phyloP scores from a whole-genome alignment of 2,329 filamentous ascomycete genomes.

The Epicoccum nigrum region DNA sequence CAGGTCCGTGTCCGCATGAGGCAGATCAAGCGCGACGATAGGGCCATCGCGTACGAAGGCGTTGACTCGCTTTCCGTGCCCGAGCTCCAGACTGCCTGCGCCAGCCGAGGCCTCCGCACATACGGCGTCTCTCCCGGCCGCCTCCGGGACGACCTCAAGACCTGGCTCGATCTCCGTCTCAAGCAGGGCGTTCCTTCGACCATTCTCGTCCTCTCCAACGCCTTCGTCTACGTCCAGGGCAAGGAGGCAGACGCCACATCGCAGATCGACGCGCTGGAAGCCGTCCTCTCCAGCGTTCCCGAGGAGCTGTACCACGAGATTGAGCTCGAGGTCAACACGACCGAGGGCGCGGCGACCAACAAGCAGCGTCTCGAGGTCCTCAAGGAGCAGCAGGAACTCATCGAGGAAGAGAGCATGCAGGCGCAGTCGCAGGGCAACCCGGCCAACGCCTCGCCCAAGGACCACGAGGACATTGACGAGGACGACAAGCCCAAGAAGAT shows the following conservation, averaged over 20 bases:
- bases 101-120: slow-evolving; percentile 88
- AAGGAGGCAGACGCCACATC: slow-evolving; percentile 82
- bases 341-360: slow-evolving; percentile 96
- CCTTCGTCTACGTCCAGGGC: slow-evolving; percentile 92
- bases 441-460: slow-evolving; percentile 77
- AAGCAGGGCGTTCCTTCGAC: slow-evolving; percentile 96
- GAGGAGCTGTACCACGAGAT: slow-evolving; percentile 99
- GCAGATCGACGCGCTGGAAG: slow-evolving; percentile 91
- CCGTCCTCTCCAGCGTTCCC: slow-evolving; percentile 91
- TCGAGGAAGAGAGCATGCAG: slow-evolving; percentile 95
- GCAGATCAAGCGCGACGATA: slow-evolving; percentile 98
- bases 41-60: slow-evolving; percentile 90
- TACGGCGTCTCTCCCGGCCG: slow-evolving; percentile 88
- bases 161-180: slow-evolving; percentile 92
- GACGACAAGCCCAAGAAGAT: slow-evolving; percentile 71
- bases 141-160: slow-evolving; percentile 86
- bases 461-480: slow-evolving; percentile 92
- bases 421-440: slow-evolving; percentile 75
- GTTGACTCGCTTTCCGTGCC: slow-evolving; percentile 91
- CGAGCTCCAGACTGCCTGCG: slow-evolving; percentile 90
- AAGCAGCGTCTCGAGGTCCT: slow-evolving; percentile 98
- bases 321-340: slow-evolving; percentile 95
- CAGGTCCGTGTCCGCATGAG: slow-evolving; percentile 97
- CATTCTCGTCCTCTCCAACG: slow-evolving; percentile 92
- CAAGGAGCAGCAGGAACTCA: slow-evolving; percentile 97